Base-by-base conservation (phyloP, 73 alveolate genomes). In the Paramecium octaurelia region DNA sequence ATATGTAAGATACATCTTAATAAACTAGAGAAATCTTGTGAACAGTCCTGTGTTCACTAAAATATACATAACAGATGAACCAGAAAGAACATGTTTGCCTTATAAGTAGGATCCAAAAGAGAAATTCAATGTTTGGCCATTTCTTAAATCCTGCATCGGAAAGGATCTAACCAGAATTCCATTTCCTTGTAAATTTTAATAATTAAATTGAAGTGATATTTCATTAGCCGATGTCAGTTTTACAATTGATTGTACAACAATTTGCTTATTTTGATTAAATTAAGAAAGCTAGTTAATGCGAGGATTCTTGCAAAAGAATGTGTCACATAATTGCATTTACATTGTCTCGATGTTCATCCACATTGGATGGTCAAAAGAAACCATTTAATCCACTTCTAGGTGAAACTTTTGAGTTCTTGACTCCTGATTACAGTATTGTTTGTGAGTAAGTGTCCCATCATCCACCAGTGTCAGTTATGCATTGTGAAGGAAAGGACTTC, bases 361-460 rank as follows among this genome's bases (percentile, higher is more conserved):
- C 98, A 18, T 93, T 83, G 31, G 85, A 93, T 31, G 92, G 97
- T 60, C 21, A 75, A 42, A 71, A 85, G 48, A 95, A 95, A 59
- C 98, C 98, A n/a, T 95, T 95, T 85, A 95, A 95, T 59, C 98
- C 98, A 10, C 57, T 95, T 16, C 54, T 95, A 34, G 98, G 98
- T 24, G 98, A 95, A 60, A 95, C 98, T 2, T 95, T 35, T 86
- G 98, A 95, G 64, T 69, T 93, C 9, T 20, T 44, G 11, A 76
- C 95, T 1, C 92, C 92, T n/a, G 88, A 88, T 16, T 95, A 87
- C 69, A 76, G 84, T 43, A 85, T 60, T 87, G 73, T 93, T 9
- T 20, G 94, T 18, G 98, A 95, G 69, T 75, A 95, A 70, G 98
- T 95, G 1, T 69, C 94, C 57, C 98, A 95, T 93, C 98, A 95